Conservation (phyloP, 1,284 basidiomycete genomes). For the Moesziomyces parantarcticus region DNA sequence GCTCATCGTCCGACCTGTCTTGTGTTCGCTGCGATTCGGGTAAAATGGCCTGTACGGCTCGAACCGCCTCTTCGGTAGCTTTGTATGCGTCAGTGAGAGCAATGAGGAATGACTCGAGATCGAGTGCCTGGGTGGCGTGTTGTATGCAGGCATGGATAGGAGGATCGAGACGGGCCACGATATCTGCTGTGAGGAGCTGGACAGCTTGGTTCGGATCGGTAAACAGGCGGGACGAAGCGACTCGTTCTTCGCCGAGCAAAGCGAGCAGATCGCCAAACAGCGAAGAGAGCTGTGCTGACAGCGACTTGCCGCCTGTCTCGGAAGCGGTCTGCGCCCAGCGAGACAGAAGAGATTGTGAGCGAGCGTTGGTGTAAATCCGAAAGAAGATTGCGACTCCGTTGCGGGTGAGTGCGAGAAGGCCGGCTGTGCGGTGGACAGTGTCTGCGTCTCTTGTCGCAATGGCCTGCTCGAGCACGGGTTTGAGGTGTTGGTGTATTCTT, state of each 20-base stretch:
- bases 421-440: constrained; percentile 9
- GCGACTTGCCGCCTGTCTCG: constrained; percentile 18
- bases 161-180: constrained; percentile 36
- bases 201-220: constrained; percentile 24
- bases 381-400: constrained; percentile 28
- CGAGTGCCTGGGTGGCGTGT: constrained; percentile 15
- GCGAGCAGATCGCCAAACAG: constrained; percentile 36
- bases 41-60: constrained; percentile 17
- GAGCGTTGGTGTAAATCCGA: constrained; percentile 25
- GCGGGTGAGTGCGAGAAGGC: constrained; percentile 23
- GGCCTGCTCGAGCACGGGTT: constrained; percentile 24
- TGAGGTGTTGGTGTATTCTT: constrained; percentile 27
- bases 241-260: constrained; percentile 50
- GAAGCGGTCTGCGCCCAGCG: constrained; percentile 31
- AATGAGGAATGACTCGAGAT: constrained; percentile 29
- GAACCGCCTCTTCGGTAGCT: constrained; percentile 25
- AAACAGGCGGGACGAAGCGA: constrained; percentile 34
- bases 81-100: constrained; percentile 32
- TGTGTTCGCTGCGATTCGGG: constrained; percentile 9
- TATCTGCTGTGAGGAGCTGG: constrained; percentile 25
- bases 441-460: constrained; percentile 20
- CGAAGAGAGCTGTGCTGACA: constrained; percentile 18
- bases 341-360: constrained; percentile 17
- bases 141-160: constrained; percentile 20
- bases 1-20: constrained; percentile 9